Evolutionary conservation across 257 asterid genomes (phyloP).

Genomic region (Nicotiana benthamiana): DNA sequence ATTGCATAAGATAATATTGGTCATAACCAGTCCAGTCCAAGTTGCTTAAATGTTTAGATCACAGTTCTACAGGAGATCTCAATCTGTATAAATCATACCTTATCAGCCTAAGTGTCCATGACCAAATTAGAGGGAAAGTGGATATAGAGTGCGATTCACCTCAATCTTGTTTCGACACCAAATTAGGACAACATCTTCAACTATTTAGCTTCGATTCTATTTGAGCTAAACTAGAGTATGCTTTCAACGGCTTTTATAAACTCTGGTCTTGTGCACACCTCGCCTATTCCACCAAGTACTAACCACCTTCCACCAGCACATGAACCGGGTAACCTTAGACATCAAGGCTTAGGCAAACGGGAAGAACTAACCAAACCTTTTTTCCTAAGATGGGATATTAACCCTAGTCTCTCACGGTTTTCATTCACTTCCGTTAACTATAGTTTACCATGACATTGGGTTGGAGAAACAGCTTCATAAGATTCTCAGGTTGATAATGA

Average conservation of each 20-base stretch:
- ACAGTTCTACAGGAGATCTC: not conserved
- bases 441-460: slow-evolving; percentile 70
- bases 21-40: not conserved
- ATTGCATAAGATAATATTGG: not conserved
- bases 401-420: no score
- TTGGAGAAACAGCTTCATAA: slow-evolving; percentile 80
- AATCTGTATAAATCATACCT: not conserved
- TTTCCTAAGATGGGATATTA: no score
- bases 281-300: no score
- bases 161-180: no score
- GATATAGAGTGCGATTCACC: no score
- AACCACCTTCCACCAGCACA: no score
- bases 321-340: no score
- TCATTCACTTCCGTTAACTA: not conserved
- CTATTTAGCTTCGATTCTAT: not conserved
- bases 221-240: not conserved
- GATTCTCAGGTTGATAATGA: slow-evolving; percentile 94
- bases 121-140: no score
- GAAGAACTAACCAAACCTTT: no score
- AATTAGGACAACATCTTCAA: not conserved
- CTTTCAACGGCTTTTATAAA: not conserved
- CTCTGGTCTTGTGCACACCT: no score
- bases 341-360: no score
- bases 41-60: not conserved
- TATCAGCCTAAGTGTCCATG: not conserved